These are phyloP conservation scores for Begonia peltatifolia DNA, from an alignment of 306 rosid genomes.

Conservation along the genomic window DNA sequence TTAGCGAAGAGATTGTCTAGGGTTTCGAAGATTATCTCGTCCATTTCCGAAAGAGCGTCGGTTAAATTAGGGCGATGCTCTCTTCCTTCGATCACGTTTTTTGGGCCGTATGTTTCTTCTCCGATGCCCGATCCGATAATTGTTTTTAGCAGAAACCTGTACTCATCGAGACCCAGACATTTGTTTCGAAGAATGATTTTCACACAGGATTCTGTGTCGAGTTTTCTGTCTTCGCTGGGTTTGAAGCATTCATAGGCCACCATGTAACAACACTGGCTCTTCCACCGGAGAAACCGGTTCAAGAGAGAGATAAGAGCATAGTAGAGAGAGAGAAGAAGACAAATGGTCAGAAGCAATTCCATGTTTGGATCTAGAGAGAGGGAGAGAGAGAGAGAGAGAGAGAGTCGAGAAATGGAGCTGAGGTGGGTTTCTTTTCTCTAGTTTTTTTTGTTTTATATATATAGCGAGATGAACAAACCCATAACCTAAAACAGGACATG, in stretches of 20 bases:
- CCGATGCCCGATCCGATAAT: conserved; percentile 65
- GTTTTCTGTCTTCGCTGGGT: conserved; percentile 32
- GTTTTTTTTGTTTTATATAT: too few relatives aligned
- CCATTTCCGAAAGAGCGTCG: conserved; percentile 40
- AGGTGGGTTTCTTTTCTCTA: background rate
- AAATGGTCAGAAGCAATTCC: conserved; percentile 17
- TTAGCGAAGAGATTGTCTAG: conserved; percentile 43
- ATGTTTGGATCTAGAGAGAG: conserved; percentile 11
- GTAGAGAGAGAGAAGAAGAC: conserved; percentile 11
- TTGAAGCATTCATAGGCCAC: conserved; percentile 60
- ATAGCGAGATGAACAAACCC: too few relatives aligned
- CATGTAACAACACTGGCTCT: conserved; percentile 50
- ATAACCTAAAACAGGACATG: too few relatives aligned
- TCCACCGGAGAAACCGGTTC: conserved; percentile 21
- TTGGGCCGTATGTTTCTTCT: conserved; percentile 57
- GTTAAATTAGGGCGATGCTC: conserved; percentile 17
- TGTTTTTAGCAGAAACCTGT: conserved; percentile 49
- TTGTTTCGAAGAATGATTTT: conserved; percentile 36
- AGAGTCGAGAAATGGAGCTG: too few relatives aligned
- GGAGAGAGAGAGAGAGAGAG: too few relatives aligned
- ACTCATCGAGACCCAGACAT: conserved; percentile 47
- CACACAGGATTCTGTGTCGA: conserved; percentile 28
- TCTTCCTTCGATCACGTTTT: conserved; percentile 37
- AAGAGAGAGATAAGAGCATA: conserved; percentile 15
- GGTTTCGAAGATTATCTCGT: conserved; percentile 48